Conservation (phyloP, 2,329 filamentous ascomycete genomes). For the Zymoseptoria passerinii region DNA sequence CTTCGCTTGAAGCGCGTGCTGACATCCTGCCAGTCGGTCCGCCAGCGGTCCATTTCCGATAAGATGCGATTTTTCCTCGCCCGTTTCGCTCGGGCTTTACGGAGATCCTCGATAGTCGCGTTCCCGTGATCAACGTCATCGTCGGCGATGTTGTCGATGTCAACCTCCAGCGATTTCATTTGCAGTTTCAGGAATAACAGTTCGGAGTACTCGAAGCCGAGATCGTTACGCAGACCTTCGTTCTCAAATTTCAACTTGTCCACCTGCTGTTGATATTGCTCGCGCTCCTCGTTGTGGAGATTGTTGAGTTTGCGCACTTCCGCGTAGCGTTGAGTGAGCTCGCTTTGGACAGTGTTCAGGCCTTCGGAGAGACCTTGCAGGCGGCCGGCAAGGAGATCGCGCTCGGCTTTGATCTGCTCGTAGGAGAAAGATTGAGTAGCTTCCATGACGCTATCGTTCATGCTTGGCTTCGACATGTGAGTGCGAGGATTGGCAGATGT, state of each 20-base stretch:
- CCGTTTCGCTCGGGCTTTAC: slow-evolving; percentile 2
- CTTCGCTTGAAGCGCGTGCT: slow-evolving; percentile 26
- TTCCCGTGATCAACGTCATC: slow-evolving; percentile 10
- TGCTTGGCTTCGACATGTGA: not conserved
- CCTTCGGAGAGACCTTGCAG: slow-evolving; percentile 25
- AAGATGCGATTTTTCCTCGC: slow-evolving; percentile 18
- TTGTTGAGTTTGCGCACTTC: slow-evolving; percentile 29
- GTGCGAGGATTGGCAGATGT: not conserved
- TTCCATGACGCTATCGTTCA: slow-evolving; percentile 3
- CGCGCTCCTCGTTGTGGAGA: slow-evolving; percentile 21
- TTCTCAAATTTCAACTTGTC: slow-evolving; percentile 31
- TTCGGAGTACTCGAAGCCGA: slow-evolving; percentile 33
- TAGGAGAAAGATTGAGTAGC: not conserved
- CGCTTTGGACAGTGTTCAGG: slow-evolving; percentile 23
- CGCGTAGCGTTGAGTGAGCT: slow-evolving; percentile 27
- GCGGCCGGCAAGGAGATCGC: slow-evolving; percentile 22
- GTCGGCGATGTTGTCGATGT: slow-evolving; percentile 15
- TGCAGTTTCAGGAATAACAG: slow-evolving; percentile 34
- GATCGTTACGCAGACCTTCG: slow-evolving; percentile 29
- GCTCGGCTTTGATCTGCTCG: slow-evolving; percentile 19
- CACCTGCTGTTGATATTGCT: slow-evolving; percentile 26
- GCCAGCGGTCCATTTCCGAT: slow-evolving; percentile 30
- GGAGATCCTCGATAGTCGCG: slow-evolving; percentile 10
- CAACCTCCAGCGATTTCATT: slow-evolving; percentile 31
- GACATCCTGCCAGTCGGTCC: slow-evolving; percentile 30